Evolutionary conservation across 768 basidiomycete species (phyloP), one percentile per base, ranked within the genome.

Genomic region (Leccinum aurantiacum): DNA sequence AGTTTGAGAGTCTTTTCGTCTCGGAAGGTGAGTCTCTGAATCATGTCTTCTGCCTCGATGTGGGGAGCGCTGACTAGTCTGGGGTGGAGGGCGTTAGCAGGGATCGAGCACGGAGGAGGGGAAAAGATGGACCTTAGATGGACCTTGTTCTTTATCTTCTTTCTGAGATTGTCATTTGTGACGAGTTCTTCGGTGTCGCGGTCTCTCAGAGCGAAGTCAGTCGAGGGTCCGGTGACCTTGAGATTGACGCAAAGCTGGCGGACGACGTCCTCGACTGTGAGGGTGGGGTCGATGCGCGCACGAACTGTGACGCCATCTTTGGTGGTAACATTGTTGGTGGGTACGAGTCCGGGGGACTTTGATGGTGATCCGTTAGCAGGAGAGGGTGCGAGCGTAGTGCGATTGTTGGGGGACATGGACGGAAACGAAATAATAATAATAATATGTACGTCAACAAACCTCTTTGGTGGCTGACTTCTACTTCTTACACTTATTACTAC

Each of bases 271-370:
- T 90, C 86, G 54, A 93, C 92, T 6, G 88, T 85, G 31, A 93
- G 79, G 6, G 90, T 87, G 15, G 90, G 89, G 70, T 94, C 92
- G 64, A 94, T 94, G 60, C 92, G 85, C 11, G 90, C 87, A 62
- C 91, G 87, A 22, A 93, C 90, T 48, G 86, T 86, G 31, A 82
- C 66, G 47, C 90, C 90, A 19, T 90, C 87, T 58, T 80, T 84
- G 7, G 89, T 91, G 3, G 89, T 87, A 53, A 94, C 90, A 58
- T 82, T 90, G 74, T 94, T 94, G 10, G 92, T 94, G 8, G 92
- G 92, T 2, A 92, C 83, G 33, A 92, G 79, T 27, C 61, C 72
- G 6, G 77, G 75, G 13, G 83, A 69, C 72, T 80, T 80, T 54
- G 72, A 63, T 57, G 71, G 70, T 9, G 74, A 60, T 57, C 80